Percentiles rank a stretch among this genome's conserved stretches.
Evolutionary conservation across 306 rosid species (phyloP).

Genomic region (Casuarina equisetifolia): DNA sequence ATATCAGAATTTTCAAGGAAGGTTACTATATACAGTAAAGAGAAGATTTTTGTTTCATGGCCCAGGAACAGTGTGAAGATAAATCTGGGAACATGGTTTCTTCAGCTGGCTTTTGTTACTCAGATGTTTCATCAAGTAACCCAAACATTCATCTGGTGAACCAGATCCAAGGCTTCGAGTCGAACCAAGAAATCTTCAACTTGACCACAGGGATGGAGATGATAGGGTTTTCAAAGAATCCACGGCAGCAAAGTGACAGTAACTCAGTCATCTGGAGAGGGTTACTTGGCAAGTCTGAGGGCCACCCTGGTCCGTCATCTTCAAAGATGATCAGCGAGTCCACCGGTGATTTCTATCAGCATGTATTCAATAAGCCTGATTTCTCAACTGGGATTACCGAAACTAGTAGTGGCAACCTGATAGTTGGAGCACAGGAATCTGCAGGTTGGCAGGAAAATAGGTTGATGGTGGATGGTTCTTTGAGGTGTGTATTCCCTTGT

Average conservation of each 20-base stretch:
- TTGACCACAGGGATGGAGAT: slow-evolving; percentile 71
- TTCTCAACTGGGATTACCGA: slow-evolving; percentile 49
- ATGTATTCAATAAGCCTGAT: slow-evolving; percentile 33
- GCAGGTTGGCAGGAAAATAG: slow-evolving; percentile 52
- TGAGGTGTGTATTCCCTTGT: slow-evolving; percentile 76
- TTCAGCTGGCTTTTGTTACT: slow-evolving; percentile 52
- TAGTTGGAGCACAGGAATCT: slow-evolving; percentile 36
- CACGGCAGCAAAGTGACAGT: slow-evolving; percentile 27
- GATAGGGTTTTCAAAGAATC: slow-evolving; percentile 67
- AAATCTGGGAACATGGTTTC: slow-evolving; percentile 48
- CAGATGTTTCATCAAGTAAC: slow-evolving; percentile 48
- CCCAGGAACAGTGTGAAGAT: slow-evolving; percentile 52
- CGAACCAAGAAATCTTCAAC: slow-evolving; percentile 71
- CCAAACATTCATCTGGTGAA: slow-evolving; percentile 47
- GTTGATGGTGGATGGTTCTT: slow-evolving; percentile 55
- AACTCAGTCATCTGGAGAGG: slow-evolving; percentile 40
- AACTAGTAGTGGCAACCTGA: slow-evolving; percentile 47
- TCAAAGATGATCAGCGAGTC: slow-evolving; percentile 43
- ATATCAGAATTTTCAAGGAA: neutral
- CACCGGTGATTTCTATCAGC: slow-evolving; percentile 38
- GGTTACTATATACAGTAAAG: neutral
- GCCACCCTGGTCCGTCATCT: slow-evolving; percentile 42
- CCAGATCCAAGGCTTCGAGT: slow-evolving; percentile 67
- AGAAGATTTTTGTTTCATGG: slow-evolving; percentile 33
- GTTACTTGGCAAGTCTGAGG: slow-evolving; percentile 31